phyloP scores from a whole-genome alignment of 2,329 filamentous ascomycete genomes.

The Ceratocystis alfenasii region DNA sequence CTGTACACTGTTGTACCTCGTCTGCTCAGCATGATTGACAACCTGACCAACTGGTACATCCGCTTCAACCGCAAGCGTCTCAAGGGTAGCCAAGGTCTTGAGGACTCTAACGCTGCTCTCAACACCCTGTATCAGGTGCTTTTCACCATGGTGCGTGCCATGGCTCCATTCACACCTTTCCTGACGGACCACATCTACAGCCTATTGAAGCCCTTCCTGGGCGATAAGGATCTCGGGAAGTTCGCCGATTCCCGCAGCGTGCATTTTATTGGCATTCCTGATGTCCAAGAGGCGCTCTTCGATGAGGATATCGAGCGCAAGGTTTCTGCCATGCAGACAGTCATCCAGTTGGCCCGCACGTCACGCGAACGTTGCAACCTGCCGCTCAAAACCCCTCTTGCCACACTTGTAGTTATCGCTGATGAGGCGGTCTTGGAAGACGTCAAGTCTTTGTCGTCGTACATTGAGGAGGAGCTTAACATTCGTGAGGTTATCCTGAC shows the following conservation, averaged over 20 bases:
- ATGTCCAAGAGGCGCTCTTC: constrained; percentile 69
- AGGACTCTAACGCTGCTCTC: constrained; percentile 70
- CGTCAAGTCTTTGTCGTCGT: constrained; percentile 63
- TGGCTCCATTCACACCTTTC: constrained; percentile 84
- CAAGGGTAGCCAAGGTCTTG: constrained; percentile 57
- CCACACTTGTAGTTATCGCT: constrained; percentile 72
- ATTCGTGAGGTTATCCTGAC: constrained; percentile 68
- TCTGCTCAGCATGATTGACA: constrained; percentile 65
- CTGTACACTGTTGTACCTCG: constrained; percentile 76
- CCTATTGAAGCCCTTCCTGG: constrained; percentile 66
- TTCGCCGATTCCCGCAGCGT: constrained; percentile 64
- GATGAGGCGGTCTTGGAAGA: constrained; percentile 63
- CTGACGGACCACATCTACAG: constrained; percentile 80
- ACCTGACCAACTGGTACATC: constrained; percentile 88
- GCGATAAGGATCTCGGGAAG: constrained; percentile 43
- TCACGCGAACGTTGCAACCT: constrained; percentile 68
- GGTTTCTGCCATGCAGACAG: constrained; percentile 74
- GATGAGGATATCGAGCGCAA: constrained; percentile 67
- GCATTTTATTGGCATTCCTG: constrained; percentile 75
- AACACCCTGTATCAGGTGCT: constrained; percentile 82
- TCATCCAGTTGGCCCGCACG: constrained; percentile 72
- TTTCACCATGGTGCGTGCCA: constrained; percentile 66
- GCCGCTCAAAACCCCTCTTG: constrained; percentile 71
- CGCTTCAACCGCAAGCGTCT: constrained; percentile 73
- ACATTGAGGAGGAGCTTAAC: constrained; percentile 77